phyloP scores from a whole-genome alignment of 306 rosid species.

The Vachellia collinsii region DNA sequence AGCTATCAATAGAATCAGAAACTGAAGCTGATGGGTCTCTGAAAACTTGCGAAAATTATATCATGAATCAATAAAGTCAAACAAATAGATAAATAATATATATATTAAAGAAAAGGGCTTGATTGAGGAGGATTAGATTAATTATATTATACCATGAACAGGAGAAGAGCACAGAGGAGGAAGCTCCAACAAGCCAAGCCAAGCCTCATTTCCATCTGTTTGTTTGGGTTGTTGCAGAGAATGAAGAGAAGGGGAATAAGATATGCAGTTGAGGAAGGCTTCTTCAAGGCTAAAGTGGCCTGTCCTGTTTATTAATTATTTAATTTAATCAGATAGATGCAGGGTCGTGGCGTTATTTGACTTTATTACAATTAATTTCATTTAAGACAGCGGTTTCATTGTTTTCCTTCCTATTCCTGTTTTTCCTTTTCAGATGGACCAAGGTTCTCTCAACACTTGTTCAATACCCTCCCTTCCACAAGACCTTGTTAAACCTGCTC shows the following conservation, averaged over 20 bases:
- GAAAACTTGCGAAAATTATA: not conserved
- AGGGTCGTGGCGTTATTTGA: not conserved
- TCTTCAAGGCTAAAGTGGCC: not conserved
- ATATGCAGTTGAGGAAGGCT: not conserved
- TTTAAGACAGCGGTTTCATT: not conserved
- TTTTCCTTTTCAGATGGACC: not conserved
- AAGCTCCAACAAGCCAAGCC: constrained; percentile 41
- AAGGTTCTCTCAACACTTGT: not conserved
- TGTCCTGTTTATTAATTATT: not conserved
- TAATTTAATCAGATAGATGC: not conserved
- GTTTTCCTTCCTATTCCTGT: not conserved
- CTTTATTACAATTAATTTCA: not conserved
- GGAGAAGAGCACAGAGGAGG: constrained; percentile 39
- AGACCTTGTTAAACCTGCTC: too few relatives aligned
- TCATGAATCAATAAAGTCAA: constrained; percentile 1
- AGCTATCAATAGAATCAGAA: not conserved
- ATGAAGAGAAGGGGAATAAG: not conserved
- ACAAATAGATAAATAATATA: not conserved
- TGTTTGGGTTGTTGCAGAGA: constrained; percentile 6
- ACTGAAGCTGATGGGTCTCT: not conserved
- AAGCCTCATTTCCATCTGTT: constrained; percentile 42
- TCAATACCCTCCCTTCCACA: too few relatives aligned
- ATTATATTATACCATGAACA: constrained; percentile 44
- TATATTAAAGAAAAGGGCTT: not conserved
- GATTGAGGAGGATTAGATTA: constrained; percentile 1